These are phyloP conservation scores for Prototheca stagnorum DNA, from an alignment of 163 green algal genomes.

Conservation along the genomic window DNA sequence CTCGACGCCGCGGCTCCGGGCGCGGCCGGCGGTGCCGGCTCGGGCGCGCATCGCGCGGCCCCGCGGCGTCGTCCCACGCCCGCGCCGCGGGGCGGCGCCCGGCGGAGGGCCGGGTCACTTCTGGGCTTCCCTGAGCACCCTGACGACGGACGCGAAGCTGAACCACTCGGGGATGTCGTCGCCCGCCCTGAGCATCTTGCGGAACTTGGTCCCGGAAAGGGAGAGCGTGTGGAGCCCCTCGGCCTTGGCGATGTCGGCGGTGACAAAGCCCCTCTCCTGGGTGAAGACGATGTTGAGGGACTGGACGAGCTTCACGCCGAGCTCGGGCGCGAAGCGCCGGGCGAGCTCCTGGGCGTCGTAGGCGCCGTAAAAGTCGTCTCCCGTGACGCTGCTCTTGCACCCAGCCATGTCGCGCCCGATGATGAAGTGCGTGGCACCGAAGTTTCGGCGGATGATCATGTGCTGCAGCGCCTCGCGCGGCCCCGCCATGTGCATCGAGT, in stretches of 20 bases:
- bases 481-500: constrained; percentile 98
- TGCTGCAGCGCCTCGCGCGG: constrained; percentile 95
- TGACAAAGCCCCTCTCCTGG: constrained; percentile 79
- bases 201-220: constrained; percentile 91
- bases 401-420: constrained; percentile 97
- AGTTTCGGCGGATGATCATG: constrained; percentile 99
- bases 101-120: background rate
- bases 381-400: constrained; percentile 74
- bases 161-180: constrained; percentile 93
- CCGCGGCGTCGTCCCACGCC: too few species aligned
- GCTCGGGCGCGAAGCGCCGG: constrained; percentile 55
- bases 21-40: too few species aligned
- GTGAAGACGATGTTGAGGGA: constrained; percentile 88
- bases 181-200: constrained; percentile 72
- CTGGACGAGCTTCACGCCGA: constrained; percentile 89
- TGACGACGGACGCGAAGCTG: constrained; percentile 85
- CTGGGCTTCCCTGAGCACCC: constrained; percentile 52
- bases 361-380: constrained; percentile 88
- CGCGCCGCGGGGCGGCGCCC: too few species aligned
- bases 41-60: too few species aligned
- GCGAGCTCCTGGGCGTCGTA: constrained; percentile 84
- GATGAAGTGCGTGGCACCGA: constrained; percentile 98
- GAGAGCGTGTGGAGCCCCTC: constrained; percentile 67
- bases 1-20: too few species aligned
- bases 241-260: constrained; percentile 72